These are phyloP conservation scores for Phlegmacium glaucopus DNA, from an alignment of 768 basidiomycete genomes.

Conservation along the genomic window DNA sequence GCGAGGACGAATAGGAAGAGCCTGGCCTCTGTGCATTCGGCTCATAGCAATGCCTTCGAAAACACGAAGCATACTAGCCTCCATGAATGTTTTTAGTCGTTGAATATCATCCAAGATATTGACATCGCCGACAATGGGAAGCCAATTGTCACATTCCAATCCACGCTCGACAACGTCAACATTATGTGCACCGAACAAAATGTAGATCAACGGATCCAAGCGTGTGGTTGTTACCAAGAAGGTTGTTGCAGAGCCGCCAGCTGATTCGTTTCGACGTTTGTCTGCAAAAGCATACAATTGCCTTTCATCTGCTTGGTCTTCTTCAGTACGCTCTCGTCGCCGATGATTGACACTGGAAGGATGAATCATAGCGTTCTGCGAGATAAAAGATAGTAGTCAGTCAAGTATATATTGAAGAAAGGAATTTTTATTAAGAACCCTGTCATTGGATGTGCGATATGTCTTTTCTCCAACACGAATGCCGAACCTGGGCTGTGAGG, in stretches of 20 bases:
- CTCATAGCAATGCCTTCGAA: constrained; percentile 77
- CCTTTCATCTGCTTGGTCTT: constrained; percentile 45
- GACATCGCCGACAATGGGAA: constrained; percentile 75
- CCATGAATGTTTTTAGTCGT: constrained; percentile 74
- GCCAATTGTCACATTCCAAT: constrained; percentile 87
- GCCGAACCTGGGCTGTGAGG: constrained; percentile 89
- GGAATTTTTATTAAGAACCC: constrained; percentile 45
- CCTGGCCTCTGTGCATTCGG: constrained; percentile 29
- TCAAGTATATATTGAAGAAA: not conserved
- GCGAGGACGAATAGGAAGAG: constrained; percentile 34
- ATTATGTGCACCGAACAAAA: constrained; percentile 87
- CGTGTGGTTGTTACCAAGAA: constrained; percentile 79
- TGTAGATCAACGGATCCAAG: constrained; percentile 84
- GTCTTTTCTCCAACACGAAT: constrained; percentile 66
- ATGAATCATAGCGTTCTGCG: constrained; percentile 73
- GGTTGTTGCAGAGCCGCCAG: constrained; percentile 44
- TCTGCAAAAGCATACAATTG: constrained; percentile 81
- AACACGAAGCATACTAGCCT: constrained; percentile 82
- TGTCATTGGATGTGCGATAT: constrained; percentile 77
- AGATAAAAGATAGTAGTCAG: constrained; percentile 8
- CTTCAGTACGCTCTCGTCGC: constrained; percentile 40
- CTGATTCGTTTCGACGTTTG: constrained; percentile 74
- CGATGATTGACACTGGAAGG: constrained; percentile 83
- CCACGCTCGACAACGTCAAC: constrained; percentile 68
- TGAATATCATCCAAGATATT: constrained; percentile 81